Base-by-base conservation (phyloP, 192 early-diverging fungal species). In the Coemansia sp. region DNA sequence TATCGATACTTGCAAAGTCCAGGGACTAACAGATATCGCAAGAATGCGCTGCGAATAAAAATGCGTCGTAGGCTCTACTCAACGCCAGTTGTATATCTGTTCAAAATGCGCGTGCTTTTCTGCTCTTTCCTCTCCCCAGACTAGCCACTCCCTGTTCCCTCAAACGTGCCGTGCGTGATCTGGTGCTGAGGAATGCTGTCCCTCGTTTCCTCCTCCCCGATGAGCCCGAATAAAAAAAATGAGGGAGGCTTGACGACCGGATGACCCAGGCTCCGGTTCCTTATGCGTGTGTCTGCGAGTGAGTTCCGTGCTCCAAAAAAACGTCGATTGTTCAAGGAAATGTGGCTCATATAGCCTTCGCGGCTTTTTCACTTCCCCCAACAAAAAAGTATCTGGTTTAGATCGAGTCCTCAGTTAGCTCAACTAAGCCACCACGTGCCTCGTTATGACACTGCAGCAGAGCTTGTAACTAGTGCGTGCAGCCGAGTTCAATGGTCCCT, bases 401-500 rank as follows among this genome's bases (percentile, higher is more conserved):
- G 39, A 40, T 15, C 39, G 13, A 15, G 39, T 15, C 39, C 24
- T 24, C 53, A 34, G 53, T 32, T 30, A 56, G 15, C 13, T 13
- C 53, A 30, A 56, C 53, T 56, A 56, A 56, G 53, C 53, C 53
- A 56, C 53, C 13, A 15, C 12, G 53, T 32, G 13, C 30, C 24
- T 32, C 29, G 50, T 52, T 52, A 22, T 22, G 27, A 22, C 22
- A 12, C 50, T 52, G 50, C 50, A 24, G 24, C 22, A 7, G 24
- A 13, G 18, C 45, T 56, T 30, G 53, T 56, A 56, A 16, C 27
- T 56, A 30, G 3, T 13, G 53, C 45, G 30, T 16, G 15, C 27
- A 32, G 53, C 53, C 4, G 53, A 56, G 53, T 16, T 56, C 53
- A 56, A 56, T 56, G 53, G 29, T 56, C 53, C 53, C 53, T 56